phyloP scores from a whole-genome alignment of 202 grass and related monocot species.

The Tripidium arundinaceum region DNA sequence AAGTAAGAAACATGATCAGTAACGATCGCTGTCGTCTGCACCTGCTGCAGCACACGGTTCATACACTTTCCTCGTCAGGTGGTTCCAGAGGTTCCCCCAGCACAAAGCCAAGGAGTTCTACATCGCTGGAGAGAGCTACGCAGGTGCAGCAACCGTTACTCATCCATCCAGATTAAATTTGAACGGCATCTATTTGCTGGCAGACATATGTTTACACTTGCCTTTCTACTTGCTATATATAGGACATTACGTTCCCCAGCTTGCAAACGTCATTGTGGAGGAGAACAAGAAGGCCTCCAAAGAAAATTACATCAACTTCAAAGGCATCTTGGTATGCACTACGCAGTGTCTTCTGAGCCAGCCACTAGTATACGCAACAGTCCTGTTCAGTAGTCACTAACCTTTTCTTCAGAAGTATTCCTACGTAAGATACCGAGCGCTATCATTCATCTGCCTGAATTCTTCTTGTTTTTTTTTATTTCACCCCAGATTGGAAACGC shows the following conservation, averaged over 20 bases:
- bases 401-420: neutral
- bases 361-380: no score
- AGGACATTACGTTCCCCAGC: slow-evolving; percentile 55
- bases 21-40: neutral
- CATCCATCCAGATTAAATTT: neutral
- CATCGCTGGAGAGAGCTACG: slow-evolving; percentile 59
- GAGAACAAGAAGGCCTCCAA: slow-evolving; percentile 37
- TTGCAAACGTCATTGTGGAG: slow-evolving; percentile 40
- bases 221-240: neutral
- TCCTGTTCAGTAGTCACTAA: neutral
- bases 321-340: slow-evolving; percentile 42
- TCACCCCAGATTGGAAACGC: slow-evolving; percentile 42
- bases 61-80: slow-evolving; percentile 46
- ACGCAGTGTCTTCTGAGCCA: neutral
- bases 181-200: neutral
- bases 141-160: slow-evolving; percentile 12
- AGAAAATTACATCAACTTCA: slow-evolving; percentile 45
- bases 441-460: neutral
- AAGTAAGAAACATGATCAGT: neutral
- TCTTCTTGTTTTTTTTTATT: neutral
- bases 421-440: neutral
- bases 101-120: slow-evolving; percentile 57
- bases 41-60: slow-evolving; percentile 33
- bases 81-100: slow-evolving; percentile 61
- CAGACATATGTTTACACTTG: neutral